A percentile compares a stretch with the other conserved stretches of the same genome.
Evolutionary conservation across 129 eudicot genomes (phyloP).

Genomic region (Logfia minima): DNA sequence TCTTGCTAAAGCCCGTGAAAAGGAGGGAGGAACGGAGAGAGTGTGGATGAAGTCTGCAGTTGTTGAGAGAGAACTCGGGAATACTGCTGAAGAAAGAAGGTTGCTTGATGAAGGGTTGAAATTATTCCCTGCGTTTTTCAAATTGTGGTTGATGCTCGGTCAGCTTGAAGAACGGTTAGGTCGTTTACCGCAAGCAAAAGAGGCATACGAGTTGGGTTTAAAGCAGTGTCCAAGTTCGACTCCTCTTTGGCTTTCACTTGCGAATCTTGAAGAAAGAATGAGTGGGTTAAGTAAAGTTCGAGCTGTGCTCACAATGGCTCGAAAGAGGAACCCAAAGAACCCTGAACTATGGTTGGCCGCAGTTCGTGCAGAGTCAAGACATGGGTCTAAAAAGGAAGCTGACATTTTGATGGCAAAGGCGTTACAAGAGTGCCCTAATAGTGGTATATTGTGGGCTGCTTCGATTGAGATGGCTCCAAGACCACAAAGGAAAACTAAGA

Average conservation of each 20-base stretch:
- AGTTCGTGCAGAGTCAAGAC: constrained; percentile 68
- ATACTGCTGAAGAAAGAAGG: constrained; percentile 61
- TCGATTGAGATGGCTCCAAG: constrained; percentile 86
- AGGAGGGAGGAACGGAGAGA: constrained; percentile 73
- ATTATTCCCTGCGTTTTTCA: constrained; percentile 73
- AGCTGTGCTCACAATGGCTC: constrained; percentile 79
- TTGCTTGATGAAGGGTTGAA: constrained; percentile 78
- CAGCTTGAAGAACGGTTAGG: constrained; percentile 80
- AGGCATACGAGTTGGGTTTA: constrained; percentile 62
- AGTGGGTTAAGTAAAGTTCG: constrained; percentile 79
- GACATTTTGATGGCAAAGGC: constrained; percentile 90
- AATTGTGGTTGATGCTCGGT: constrained; percentile 90
- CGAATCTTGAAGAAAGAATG: constrained; percentile 77
- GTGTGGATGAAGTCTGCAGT: constrained; percentile 99
- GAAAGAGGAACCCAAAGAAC: constrained; percentile 83
- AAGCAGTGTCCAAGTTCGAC: constrained; percentile 67
- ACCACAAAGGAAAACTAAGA: constrained; percentile 69
- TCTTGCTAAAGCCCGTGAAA: constrained; percentile 91
- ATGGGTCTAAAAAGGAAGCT: constrained; percentile 79
- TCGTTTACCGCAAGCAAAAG: constrained; percentile 52
- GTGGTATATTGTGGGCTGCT: constrained; percentile 93
- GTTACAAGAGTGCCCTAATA: constrained; percentile 79
- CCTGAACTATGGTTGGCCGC: constrained; percentile 98
- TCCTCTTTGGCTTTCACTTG: constrained; percentile 90
- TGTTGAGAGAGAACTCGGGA: constrained; percentile 83